These are phyloP conservation scores for Rosa hybrid DNA, from an alignment of 331 rosid species.

Conservation along the genomic window DNA sequence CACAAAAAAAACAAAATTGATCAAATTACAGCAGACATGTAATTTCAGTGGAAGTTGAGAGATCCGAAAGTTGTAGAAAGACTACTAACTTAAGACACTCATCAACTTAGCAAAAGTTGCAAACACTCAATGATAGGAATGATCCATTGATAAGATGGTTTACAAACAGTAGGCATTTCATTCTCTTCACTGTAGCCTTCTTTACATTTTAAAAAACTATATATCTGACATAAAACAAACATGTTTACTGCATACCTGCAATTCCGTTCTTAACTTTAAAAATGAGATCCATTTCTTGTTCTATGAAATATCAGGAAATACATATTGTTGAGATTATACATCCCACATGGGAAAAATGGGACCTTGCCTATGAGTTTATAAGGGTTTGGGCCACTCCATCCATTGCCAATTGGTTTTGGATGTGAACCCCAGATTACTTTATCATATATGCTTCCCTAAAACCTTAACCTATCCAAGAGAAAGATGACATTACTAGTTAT, in stretches of 20 bases:
- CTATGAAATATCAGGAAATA: not conserved
- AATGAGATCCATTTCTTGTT: not conserved
- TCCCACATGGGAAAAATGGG: too few relatives aligned
- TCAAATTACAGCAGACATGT: not conserved
- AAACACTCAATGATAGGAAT: not conserved
- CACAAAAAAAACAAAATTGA: slow-evolving; percentile 8
- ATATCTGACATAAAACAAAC: not conserved
- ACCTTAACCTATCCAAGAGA: not conserved
- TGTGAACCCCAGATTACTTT: too few relatives aligned
- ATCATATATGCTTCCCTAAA: not conserved
- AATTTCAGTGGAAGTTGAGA: slow-evolving; percentile 4
- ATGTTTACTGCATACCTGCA: not conserved
- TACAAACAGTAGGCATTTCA: not conserved
- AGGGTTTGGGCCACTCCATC: too few relatives aligned
- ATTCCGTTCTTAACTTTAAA: not conserved
- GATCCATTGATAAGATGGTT: not conserved
- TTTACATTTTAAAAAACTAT: not conserved
- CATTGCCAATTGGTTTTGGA: too few relatives aligned
- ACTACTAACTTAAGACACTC: not conserved
- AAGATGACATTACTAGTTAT: not conserved
- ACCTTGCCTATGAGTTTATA: too few relatives aligned
- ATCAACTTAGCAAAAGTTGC: not conserved
- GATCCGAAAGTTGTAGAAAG: not conserved
- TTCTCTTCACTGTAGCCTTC: not conserved
- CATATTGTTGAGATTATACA: too few relatives aligned